phyloP scores from a whole-genome alignment of 331 rosid genomes.

The Phaseolus coccineus region DNA sequence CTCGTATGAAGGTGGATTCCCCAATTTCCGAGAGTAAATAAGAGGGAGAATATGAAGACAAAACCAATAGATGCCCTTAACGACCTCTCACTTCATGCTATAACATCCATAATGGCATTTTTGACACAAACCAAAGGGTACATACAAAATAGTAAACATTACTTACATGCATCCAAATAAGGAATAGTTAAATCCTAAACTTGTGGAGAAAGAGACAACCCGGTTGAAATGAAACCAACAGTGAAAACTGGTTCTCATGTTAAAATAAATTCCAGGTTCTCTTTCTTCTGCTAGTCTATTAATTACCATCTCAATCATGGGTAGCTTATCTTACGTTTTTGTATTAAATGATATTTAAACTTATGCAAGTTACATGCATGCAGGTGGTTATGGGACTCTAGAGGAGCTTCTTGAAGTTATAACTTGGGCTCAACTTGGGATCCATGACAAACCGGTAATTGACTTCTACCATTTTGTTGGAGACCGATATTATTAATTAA shows the following conservation, averaged over 20 bases:
- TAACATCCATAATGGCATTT: slow-evolving; percentile 29
- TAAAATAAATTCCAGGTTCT: slow-evolving; percentile 19
- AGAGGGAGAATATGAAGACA: slow-evolving; percentile 31
- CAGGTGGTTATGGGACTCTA: slow-evolving; percentile 99
- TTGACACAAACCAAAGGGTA: not conserved
- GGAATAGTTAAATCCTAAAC: slow-evolving; percentile 29
- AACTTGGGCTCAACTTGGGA: slow-evolving; percentile 99
- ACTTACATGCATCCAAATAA: slow-evolving; percentile 9
- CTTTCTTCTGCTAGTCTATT: not conserved
- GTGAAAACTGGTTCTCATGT: slow-evolving; percentile 9
- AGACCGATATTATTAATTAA: slow-evolving; percentile 13
- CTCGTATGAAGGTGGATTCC: slow-evolving; percentile 39
- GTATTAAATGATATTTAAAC: slow-evolving; percentile 11
- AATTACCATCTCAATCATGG: slow-evolving; percentile 31
- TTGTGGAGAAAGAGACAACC: slow-evolving; percentile 26
- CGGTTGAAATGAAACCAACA: slow-evolving; percentile 26
- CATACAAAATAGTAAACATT: not conserved
- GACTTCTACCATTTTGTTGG: slow-evolving; percentile 33
- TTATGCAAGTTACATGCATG: slow-evolving; percentile 41
- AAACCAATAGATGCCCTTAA: slow-evolving; percentile 12
- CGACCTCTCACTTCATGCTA: slow-evolving; percentile 24
- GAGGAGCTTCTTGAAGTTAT: slow-evolving; percentile 99
- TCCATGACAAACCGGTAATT: slow-evolving; percentile 96
- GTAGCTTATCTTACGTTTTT: not conserved
- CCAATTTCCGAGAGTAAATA: slow-evolving; percentile 7